Conservation (phyloP, 805 yeast species). For the Brettanomyces anomalus region DNA sequence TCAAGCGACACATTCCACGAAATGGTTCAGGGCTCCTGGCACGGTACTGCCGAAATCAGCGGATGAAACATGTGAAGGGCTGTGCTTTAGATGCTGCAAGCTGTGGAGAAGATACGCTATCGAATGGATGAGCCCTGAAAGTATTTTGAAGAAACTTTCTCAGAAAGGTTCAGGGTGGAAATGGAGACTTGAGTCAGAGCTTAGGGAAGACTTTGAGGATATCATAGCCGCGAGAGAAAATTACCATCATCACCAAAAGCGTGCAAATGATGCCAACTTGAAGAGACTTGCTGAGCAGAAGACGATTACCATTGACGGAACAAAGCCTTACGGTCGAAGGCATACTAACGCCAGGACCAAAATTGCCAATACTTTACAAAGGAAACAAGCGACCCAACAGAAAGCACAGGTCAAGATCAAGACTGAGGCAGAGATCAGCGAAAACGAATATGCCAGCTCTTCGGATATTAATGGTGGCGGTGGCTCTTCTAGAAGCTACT, state of each 20-base stretch:
- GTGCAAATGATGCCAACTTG: neutral
- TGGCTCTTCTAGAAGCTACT: neutral
- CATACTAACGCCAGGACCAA: neutral
- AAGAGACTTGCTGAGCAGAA: neutral
- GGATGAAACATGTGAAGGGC: constrained; percentile 38
- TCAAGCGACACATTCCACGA: constrained; percentile 39
- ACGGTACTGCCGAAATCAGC: constrained; percentile 30
- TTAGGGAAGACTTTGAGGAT: constrained; percentile 49
- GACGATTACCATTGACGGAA: neutral
- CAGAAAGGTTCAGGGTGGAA: constrained; percentile 38
- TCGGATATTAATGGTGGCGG: neutral
- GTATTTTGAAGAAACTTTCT: constrained; percentile 44
- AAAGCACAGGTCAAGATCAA: neutral
- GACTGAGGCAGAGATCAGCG: neutral
- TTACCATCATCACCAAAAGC: constrained; percentile 16
- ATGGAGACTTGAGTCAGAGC: constrained; percentile 57
- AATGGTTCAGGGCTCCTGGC: constrained; percentile 72
- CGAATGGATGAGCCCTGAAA: constrained; percentile 73
- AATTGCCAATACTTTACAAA: too few species aligned
- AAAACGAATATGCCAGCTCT: neutral
- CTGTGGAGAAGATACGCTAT: constrained; percentile 89
- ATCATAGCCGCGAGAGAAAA: constrained; percentile 42
- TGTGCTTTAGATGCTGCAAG: constrained; percentile 82
- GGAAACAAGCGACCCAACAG: neutral
- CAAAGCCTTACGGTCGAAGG: neutral